phyloP scores from a whole-genome alignment of 208 protist species.

The Acanthamoeba triangularis region DNA sequence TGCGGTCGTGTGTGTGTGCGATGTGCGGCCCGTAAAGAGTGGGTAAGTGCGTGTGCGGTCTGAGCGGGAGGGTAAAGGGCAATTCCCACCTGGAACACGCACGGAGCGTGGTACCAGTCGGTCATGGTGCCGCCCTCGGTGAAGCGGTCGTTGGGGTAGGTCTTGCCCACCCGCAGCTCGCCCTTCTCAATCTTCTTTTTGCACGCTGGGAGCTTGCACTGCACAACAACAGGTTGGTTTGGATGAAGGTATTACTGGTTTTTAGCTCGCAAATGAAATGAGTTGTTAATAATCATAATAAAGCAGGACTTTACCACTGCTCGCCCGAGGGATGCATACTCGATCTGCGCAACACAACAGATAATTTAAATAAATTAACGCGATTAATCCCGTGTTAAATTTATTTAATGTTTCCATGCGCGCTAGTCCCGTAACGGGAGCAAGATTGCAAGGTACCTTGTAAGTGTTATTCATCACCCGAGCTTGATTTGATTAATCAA shows the following conservation, averaged over 20 bases:
- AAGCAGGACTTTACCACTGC: neutral
- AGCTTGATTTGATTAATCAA: no score
- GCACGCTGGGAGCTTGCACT: constrained; percentile 65
- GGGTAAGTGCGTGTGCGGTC: neutral
- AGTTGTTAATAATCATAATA: neutral
- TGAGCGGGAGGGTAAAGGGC: neutral
- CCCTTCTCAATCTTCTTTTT: constrained; percentile 76
- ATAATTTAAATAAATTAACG: neutral
- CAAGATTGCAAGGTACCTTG: constrained; percentile 26
- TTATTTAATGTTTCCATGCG: no score
- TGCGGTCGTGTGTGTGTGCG: neutral
- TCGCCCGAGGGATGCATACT: constrained; percentile 4
- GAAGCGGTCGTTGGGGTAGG: constrained; percentile 63
- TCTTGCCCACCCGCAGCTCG: constrained; percentile 54
- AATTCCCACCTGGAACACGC: constrained; percentile 60
- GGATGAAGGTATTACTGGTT: no score
- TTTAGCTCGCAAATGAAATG: neutral
- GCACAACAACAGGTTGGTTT: neutral
- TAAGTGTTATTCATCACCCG: no score
- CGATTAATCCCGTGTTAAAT: no score
- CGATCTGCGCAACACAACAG: neutral
- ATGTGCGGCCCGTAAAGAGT: neutral
- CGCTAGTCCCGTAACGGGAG: no score
- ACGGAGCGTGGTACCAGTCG: constrained; percentile 63
- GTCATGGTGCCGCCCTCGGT: constrained; percentile 73